Evolutionary conservation across 139 green algal genomes (phyloP), one percentile per base, ranked within the genome.

Genomic region (Coelastrella sp.): DNA sequence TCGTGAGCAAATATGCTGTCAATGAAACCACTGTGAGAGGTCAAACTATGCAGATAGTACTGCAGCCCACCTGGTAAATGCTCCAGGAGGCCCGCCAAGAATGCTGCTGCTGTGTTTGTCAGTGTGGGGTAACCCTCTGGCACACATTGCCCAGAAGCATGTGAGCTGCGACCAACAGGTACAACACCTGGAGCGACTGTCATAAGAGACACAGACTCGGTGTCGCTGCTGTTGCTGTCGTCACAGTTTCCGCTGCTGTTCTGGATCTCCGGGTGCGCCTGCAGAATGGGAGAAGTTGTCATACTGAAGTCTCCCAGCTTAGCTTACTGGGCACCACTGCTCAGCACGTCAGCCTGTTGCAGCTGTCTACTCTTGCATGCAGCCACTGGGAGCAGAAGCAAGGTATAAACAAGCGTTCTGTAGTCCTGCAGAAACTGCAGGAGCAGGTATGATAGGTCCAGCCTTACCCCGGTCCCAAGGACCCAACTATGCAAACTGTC

Each of bases 21-120:
- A n/a, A n/a, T n/a, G n/a, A n/a, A n/a, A n/a, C n/a, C n/a, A n/a
- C n/a, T n/a, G n/a, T n/a, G n/a, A n/a, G n/a, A n/a, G n/a, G n/a
- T n/a, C n/a, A n/a, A n/a, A n/a, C n/a, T n/a, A n/a, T n/a, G n/a
- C n/a, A n/a, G n/a, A n/a, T n/a, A n/a, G n/a, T n/a, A n/a, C n/a
- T 57, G 45, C 45, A 23, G 11, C 53, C 30, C 6, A 64, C 53
- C 53, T 0, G 90, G 89, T 78, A 96, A 76, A 72, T 92, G 83
- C 13, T 59, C 7, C 53, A 96, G 83, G 34, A 96, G 4, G 25
- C 93, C 93, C 0, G 88, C 91, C 17, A 93, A 35, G 72, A 96
- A 96, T 37, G 40, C 43, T 38, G 59, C 43, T 21, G 77, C 79
- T 2, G 25, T 35, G n/a, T 25, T 23, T 23, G 71, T 79, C 37